phyloP scores from a whole-genome alignment of 2,329 filamentous ascomycete species.

The Pestalotiopsis sp. region DNA sequence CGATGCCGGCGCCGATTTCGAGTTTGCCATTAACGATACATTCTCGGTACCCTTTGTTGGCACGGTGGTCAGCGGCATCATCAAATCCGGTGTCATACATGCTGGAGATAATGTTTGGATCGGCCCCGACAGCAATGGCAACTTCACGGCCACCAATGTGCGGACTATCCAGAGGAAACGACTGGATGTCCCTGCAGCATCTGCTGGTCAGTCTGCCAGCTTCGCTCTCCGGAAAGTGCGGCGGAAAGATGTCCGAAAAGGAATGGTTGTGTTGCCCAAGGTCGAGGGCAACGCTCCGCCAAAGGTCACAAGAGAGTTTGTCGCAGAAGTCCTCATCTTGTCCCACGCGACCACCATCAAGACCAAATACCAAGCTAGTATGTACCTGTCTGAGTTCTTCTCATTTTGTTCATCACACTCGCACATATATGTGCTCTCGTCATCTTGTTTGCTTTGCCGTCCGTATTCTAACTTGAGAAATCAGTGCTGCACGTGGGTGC shows the following conservation, averaged over 20 bases:
- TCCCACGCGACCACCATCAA: conserved; percentile 97
- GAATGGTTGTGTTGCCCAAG: conserved; percentile 94
- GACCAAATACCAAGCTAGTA: conserved; percentile 86
- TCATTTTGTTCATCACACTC: background rate
- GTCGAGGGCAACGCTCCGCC: conserved; percentile 68
- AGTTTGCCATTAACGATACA: conserved; percentile 95
- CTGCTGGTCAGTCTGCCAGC: conserved; percentile 88
- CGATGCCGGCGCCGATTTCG: conserved; percentile 82
- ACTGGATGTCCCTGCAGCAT: conserved; percentile 82
- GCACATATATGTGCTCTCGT: background rate
- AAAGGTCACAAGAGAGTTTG: conserved; percentile 74
- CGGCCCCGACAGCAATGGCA: conserved; percentile 85
- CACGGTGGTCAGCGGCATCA: conserved; percentile 91
- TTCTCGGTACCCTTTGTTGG: conserved; percentile 98
- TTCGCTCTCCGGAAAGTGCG: conserved; percentile 88
- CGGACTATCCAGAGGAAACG: conserved; percentile 94
- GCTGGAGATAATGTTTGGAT: conserved; percentile 87
- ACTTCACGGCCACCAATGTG: conserved; percentile 84
- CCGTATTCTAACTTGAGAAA: background rate
- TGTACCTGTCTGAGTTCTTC: background rate
- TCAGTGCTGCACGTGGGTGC: conserved; percentile 87
- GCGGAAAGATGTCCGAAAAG: conserved; percentile 91
- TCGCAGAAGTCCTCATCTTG: conserved; percentile 88
- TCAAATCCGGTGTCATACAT: conserved; percentile 85
- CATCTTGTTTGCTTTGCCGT: background rate